Percentiles rank a stretch among this genome's conserved stretches.
Conservation (phyloP, 352 stramenopile species). For the Globisporangium irregulare region DNA sequence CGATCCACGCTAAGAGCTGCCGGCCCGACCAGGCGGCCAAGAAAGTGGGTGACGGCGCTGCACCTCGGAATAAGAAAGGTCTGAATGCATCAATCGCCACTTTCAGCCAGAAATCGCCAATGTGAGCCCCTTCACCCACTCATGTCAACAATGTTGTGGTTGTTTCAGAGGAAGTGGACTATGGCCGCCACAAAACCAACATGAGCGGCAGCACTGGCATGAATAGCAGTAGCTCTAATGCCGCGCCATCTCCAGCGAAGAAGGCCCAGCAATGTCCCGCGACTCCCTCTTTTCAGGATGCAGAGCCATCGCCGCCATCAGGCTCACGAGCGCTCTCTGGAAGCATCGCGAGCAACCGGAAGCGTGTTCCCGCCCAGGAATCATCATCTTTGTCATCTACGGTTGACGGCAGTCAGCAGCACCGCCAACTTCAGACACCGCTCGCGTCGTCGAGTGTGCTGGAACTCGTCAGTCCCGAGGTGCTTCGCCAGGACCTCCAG, state of each 20-base stretch:
- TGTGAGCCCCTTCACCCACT: not conserved
- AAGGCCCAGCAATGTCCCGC: slow-evolving; percentile 8
- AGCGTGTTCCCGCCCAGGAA: slow-evolving; percentile 32
- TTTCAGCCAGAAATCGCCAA: too few species aligned
- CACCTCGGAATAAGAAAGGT: slow-evolving; percentile 58
- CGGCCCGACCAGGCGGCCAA: slow-evolving; percentile 37
- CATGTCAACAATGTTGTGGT: not conserved
- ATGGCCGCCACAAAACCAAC: slow-evolving; percentile 1
- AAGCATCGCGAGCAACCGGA: slow-evolving; percentile 62
- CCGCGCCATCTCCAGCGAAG: not conserved
- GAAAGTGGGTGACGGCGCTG: slow-evolving; percentile 48
- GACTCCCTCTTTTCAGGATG: slow-evolving; percentile 1
- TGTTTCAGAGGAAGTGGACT: not conserved
- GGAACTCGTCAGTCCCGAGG: slow-evolving; percentile 15
- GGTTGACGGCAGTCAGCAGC: not conserved
- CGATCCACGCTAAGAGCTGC: slow-evolving; percentile 69
- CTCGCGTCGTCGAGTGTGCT: slow-evolving; percentile 26
- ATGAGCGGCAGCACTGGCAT: not conserved
- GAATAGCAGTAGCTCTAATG: not conserved
- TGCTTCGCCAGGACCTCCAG: slow-evolving; percentile 33
- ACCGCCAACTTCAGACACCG: slow-evolving; percentile 35
- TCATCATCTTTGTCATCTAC: not conserved
- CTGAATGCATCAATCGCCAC: not conserved
- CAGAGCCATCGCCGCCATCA: not conserved
- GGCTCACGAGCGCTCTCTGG: slow-evolving; percentile 33